A percentile compares a stretch with the other conserved stretches of the same genome.
phyloP scores from a whole-genome alignment of 805 yeast species.

The Saccharomycopsis sp. region DNA sequence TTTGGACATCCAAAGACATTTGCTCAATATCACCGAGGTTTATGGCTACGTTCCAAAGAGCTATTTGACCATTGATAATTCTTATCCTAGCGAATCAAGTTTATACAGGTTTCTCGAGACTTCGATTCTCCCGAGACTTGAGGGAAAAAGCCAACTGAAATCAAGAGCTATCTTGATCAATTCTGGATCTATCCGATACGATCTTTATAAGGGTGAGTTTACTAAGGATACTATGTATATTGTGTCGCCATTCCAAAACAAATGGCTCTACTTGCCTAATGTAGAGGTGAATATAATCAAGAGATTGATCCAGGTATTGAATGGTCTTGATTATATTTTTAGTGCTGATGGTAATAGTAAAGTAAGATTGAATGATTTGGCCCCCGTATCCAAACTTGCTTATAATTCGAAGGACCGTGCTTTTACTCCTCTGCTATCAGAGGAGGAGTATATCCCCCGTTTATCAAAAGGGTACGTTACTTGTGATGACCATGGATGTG shows the following conservation, averaged over 20 bases:
- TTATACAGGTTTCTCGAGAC: conserved; percentile 54
- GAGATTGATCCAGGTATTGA: conserved; percentile 48
- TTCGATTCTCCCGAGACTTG: conserved; percentile 46
- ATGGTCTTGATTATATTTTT: conserved; percentile 44
- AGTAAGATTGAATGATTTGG: background rate
- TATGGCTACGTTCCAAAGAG: conserved; percentile 63
- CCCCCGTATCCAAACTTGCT: conserved; percentile 18
- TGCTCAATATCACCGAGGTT: conserved; percentile 46
- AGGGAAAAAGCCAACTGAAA: conserved; percentile 27
- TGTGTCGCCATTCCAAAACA: conserved; percentile 78
- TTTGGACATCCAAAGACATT: conserved; percentile 38
- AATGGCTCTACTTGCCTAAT: conserved; percentile 60
- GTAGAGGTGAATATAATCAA: conserved; percentile 55
- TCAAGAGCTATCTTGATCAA: conserved; percentile 60
- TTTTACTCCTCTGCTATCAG: too few relatives aligned
- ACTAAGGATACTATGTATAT: conserved; percentile 75
- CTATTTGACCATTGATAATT: conserved; percentile 63
- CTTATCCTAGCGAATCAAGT: conserved; percentile 50
- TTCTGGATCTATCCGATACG: conserved; percentile 86
- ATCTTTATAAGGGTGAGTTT: conserved; percentile 76
- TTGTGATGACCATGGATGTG: conserved; percentile 71
- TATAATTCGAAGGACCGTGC: conserved; percentile 19
- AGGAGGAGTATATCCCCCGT: too few relatives aligned
- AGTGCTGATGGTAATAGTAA: conserved; percentile 16
- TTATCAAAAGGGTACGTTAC: conserved; percentile 72